These are phyloP conservation scores for Platanthera guangdongensis DNA, from an alignment of 106 monocot species.

Conservation along the genomic window DNA sequence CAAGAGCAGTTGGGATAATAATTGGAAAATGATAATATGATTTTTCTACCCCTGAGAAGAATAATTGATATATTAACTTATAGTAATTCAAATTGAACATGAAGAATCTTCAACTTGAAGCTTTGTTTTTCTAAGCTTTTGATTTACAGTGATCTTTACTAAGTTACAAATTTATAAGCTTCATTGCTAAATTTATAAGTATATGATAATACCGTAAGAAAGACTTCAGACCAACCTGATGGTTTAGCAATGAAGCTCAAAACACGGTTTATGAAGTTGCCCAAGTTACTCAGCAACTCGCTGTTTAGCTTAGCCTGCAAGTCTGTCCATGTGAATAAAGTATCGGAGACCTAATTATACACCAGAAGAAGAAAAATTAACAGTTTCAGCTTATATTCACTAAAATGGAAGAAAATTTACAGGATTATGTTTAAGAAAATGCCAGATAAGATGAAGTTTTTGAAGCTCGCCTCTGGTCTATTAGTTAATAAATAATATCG, in stretches of 20 bases:
- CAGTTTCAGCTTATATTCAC: neutral
- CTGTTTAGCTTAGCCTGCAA: constrained; percentile 89
- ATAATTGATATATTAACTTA: neutral
- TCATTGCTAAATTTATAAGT: too few species aligned
- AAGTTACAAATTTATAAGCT: neutral
- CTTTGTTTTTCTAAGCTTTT: too few species aligned
- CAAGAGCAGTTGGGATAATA: too few species aligned
- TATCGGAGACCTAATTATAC: constrained; percentile 77
- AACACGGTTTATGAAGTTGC: constrained; percentile 90
- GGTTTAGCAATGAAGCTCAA: constrained; percentile 90
- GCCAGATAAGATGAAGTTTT: neutral
- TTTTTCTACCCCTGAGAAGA: neutral
- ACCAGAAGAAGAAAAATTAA: neutral
- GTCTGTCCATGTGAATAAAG: constrained; percentile 93
- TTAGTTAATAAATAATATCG: constrained; percentile 91
- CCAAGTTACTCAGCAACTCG: constrained; percentile 84
- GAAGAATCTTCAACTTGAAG: neutral
- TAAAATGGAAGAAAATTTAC: neutral
- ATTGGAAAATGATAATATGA: too few species aligned
- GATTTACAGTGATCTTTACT: neutral
- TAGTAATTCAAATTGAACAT: neutral
- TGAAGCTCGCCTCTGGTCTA: constrained; percentile 72
- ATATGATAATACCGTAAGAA: neutral
- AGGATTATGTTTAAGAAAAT: neutral
- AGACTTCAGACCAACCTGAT: constrained; percentile 38